Conservation (phyloP, 2,329 filamentous ascomycete species). For the Thielaviopsis populi region DNA sequence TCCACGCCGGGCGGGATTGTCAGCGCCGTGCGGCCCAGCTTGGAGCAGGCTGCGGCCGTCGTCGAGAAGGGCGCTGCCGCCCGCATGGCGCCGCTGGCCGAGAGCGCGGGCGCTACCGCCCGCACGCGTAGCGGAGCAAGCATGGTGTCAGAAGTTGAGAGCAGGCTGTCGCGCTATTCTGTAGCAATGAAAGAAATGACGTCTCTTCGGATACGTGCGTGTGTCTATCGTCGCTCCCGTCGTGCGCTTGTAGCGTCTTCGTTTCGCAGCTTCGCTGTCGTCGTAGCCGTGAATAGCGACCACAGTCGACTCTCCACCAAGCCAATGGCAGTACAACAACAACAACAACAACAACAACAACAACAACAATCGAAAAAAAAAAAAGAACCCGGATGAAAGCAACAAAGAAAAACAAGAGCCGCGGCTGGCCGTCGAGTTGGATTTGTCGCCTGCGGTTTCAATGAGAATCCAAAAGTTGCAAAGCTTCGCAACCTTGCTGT, state of each 20-base stretch:
- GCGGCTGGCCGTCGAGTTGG: background rate
- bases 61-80: constrained; percentile 46
- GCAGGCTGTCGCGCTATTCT: too few relatives aligned
- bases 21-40: constrained; percentile 71
- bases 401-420: too few relatives aligned
- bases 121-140: constrained; percentile 8
- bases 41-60: constrained; percentile 51
- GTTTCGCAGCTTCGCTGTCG: too few relatives aligned
- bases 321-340: too few relatives aligned
- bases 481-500: background rate
- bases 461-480: background rate
- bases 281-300: too few relatives aligned
- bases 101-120: background rate
- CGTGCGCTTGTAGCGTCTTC: background rate
- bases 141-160: constrained; percentile 9
- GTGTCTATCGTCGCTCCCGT: background rate
- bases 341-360: too few relatives aligned
- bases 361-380: too few relatives aligned
- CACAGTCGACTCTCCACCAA: too few relatives aligned
- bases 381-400: too few relatives aligned
- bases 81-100: background rate
- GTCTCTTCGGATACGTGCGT: too few relatives aligned
- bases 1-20: constrained; percentile 74
- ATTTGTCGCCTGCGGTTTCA: background rate
- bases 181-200: too few relatives aligned